Conservation (phyloP, 2,329 filamentous ascomycete genomes). For the Thielaviopsis populi region DNA sequence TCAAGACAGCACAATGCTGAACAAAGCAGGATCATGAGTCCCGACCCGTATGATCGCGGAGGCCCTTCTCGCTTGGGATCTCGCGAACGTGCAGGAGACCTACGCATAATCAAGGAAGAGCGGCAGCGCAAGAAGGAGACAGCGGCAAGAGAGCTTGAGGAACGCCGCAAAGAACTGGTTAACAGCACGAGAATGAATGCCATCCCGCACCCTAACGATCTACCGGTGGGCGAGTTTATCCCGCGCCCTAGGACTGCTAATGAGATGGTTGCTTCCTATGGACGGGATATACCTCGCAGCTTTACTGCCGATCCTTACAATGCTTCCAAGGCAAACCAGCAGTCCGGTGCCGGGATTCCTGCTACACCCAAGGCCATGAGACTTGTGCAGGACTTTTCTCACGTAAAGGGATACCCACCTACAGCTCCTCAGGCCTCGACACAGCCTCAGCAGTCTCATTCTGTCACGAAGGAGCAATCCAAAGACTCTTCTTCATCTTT, state of each 20-base stretch:
- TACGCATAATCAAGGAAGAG: slow-evolving; percentile 43
- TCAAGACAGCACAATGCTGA: slow-evolving; percentile 18
- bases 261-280: slow-evolving; percentile 21
- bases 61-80: slow-evolving; percentile 15
- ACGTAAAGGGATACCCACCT: slow-evolving; percentile 20
- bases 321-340: slow-evolving; percentile 34
- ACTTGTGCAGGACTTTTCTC: slow-evolving; percentile 47
- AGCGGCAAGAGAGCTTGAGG: slow-evolving; percentile 74
- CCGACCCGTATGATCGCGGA: neutral
- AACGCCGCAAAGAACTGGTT: slow-evolving; percentile 69
- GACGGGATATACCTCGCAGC: slow-evolving; percentile 41
- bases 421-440: neutral
- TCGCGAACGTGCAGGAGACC: slow-evolving; percentile 35
- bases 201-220: slow-evolving; percentile 58
- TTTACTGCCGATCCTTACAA: slow-evolving; percentile 48
- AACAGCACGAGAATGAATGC: slow-evolving; percentile 59
- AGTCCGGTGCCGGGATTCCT: slow-evolving; percentile 57
- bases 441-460: neutral
- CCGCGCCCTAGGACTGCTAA: slow-evolving; percentile 21
- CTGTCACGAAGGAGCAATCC: neutral
- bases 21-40: neutral
- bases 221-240: slow-evolving; percentile 26
- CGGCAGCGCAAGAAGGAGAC: slow-evolving; percentile 54
- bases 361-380: slow-evolving; percentile 86
- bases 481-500: neutral